Conservation (phyloP, 495 filamentous ascomycete genomes). For the Aspergillus egyptiacus region DNA sequence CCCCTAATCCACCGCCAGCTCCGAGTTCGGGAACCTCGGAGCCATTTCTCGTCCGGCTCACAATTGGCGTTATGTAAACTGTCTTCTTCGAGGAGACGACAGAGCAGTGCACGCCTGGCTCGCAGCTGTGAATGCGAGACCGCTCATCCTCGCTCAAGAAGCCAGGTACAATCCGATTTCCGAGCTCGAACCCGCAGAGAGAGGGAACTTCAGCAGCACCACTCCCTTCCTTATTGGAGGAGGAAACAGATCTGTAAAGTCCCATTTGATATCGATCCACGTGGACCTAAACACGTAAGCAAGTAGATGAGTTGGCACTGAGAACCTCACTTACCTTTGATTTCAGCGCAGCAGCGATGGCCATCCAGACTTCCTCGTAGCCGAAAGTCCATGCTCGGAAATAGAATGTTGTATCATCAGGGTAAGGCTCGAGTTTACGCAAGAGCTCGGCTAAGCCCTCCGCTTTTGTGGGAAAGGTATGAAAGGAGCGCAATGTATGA, state of each 20-base stretch:
- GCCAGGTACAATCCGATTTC: conserved; percentile 62
- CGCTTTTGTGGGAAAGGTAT: conserved; percentile 53
- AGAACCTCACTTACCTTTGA: conserved; percentile 47
- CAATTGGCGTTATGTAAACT: conserved; percentile 74
- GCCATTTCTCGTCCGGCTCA: conserved; percentile 52
- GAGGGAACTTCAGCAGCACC: conserved; percentile 54
- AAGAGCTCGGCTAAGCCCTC: conserved; percentile 73
- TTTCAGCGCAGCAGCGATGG: conserved; percentile 62
- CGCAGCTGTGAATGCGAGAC: conserved; percentile 84
- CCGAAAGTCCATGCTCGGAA: conserved; percentile 92
- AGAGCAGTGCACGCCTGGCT: conserved; percentile 61
- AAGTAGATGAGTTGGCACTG: background rate
- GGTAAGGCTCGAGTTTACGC: conserved; percentile 60
- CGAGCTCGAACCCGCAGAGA: conserved; percentile 70
- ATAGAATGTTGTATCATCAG: conserved; percentile 72
- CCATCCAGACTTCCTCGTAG: conserved; percentile 87
- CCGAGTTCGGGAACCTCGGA: conserved; percentile 64
- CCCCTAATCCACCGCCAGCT: conserved; percentile 72
- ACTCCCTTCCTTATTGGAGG: conserved; percentile 22
- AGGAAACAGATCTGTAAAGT: conserved; percentile 63
- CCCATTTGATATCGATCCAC: conserved; percentile 72
- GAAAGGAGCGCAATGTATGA: conserved; percentile 37
- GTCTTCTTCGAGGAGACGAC: conserved; percentile 46
- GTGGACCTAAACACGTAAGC: conserved; percentile 55
- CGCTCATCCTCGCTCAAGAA: conserved; percentile 60